Base-by-base conservation (phyloP, 2,329 filamentous ascomycete genomes). In the Exophiala xenobiotica region DNA sequence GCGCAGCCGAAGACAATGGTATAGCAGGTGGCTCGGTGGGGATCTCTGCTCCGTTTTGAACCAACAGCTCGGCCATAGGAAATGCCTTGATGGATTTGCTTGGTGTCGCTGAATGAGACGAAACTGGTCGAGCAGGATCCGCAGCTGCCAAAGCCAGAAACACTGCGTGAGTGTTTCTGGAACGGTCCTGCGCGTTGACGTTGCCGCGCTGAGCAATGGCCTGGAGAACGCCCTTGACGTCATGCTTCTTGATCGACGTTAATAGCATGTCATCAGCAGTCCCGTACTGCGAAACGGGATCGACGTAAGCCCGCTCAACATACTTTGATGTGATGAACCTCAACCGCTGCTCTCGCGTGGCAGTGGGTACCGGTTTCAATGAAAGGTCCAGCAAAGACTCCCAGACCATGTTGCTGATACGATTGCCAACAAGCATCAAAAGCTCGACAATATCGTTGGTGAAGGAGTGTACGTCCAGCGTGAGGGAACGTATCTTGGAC, bases 401-500 rank as follows among this genome's bases (percentile, higher is more conserved):
- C 90, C 91, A 99, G 16, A 99, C 79, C 85, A 92, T 92, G 70
- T 99, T 99, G 63, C 91, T 93, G 45, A 96, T 84, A 44, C 91
- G 83, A 68, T 99, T 99, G 56, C 95, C 95, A 57, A 99, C 84
- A 52, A 92, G 84, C 51, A 96, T 77, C 35, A 99, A 79, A 41
- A 99, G 80, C 67, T 99, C 95, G 68, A 99, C 87, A 67, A 97
- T 95, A 75, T 99, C 95, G 62, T 88, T 86, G 3, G 93, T 97
- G 68, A 99, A 99, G 0, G 91, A 96, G 47, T 88, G 91, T 60
- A 95, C 95, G 67, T 99, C 93, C 35, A 99, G 79, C 0, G 93
- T 99, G 35, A 99, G 79, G 9, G 93, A 97, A 47, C 93, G 87
- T 33, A 99, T 84, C 73, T 99, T 99, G 70, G 90, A 96, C 65